Evolutionary conservation across 2,329 filamentous ascomycete species (phyloP), one percentile per base, ranked within the genome.

Genomic region (Ceratocystis variospora): DNA sequence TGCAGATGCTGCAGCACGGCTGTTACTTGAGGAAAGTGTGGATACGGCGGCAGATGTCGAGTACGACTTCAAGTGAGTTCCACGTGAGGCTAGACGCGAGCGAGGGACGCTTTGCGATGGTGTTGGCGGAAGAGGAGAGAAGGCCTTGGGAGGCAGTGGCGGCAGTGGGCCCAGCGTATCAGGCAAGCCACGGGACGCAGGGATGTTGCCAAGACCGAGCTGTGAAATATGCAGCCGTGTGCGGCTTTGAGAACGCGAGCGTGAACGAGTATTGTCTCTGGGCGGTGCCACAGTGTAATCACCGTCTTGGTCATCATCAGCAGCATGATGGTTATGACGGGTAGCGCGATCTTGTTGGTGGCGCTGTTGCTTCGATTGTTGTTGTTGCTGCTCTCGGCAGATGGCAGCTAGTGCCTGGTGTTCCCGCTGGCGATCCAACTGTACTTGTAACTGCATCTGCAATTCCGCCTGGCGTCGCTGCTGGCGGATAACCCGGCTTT

Each of bases 401-500:
- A 33, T 12, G 15, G 53, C 53, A 53, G 25, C 61, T 15, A 63
- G 61, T 19, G 44, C 61, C 25, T 63, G 61, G 61, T 63, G 61
- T 12, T 63, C 53, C 4, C 53, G 53, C 53, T 57, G 53, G 50
- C 50, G 50, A 15, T 44, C 61, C 7, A 44, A 53, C 44, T 67
- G 66, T 5, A 48, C 55, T 44, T 68, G 59, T 5, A 68, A 50
- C 46, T 68, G 63, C 33, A 59, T 44, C 10, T 33, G 22, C 6
- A 65, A 37, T 19, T 65, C 48, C 3, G 63, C 63, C 31, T 68
- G 66, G 31, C 63, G 63, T 10, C 64, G 59, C 19, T 62, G 44
- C 41, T 63, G 59, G 10, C 66, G 63, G 7, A 59, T 61, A 25
- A 57, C 63, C 5, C 66, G 66, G 6, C 63, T 65, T 53, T 65